Percentiles rank a stretch among this genome's conserved stretches.
Conservation (phyloP, 768 basidiomycete species). For the Fomitopsis pulvina region DNA sequence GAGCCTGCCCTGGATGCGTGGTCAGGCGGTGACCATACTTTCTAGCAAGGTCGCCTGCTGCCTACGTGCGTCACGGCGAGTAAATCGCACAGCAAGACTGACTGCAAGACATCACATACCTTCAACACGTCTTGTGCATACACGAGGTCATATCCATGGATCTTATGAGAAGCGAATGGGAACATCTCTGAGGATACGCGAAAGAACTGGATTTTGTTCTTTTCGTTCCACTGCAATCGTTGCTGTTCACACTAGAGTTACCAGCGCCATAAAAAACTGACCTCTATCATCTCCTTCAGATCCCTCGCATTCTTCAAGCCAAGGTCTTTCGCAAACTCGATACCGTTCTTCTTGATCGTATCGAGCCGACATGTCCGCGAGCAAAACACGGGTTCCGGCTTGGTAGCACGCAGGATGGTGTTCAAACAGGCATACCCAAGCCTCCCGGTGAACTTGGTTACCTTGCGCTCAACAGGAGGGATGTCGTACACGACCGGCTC, state of each 20-base stretch:
- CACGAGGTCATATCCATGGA: constrained; percentile 74
- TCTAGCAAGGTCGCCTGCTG: constrained; percentile 40
- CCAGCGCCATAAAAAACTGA: constrained; percentile 3
- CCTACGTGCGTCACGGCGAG: constrained; percentile 9
- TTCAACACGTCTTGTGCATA: constrained; percentile 58
- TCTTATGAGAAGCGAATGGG: constrained; percentile 80
- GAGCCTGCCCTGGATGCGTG: constrained; percentile 84
- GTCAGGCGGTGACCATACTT: constrained; percentile 60
- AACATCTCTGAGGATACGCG: constrained; percentile 90
- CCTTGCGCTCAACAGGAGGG: constrained; percentile 59
- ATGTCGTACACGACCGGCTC: constrained; percentile 58
- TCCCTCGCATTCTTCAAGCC: constrained; percentile 73
- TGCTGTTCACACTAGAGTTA: not conserved
- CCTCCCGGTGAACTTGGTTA: constrained; percentile 56
- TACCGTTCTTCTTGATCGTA: constrained; percentile 61
- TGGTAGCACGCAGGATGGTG: constrained; percentile 67
- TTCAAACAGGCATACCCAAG: constrained; percentile 80
- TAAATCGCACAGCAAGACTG: too few relatives aligned
- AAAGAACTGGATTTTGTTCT: constrained; percentile 80
- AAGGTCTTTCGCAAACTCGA: constrained; percentile 74
- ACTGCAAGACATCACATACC: constrained; percentile 15
- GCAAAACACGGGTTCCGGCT: constrained; percentile 73
- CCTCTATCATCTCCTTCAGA: constrained; percentile 61
- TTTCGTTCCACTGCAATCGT: constrained; percentile 68
- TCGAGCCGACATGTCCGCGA: constrained; percentile 50